phyloP scores from a whole-genome alignment of 2,329 filamentous ascomycete genomes.

The Pleoardoris graminearum region DNA sequence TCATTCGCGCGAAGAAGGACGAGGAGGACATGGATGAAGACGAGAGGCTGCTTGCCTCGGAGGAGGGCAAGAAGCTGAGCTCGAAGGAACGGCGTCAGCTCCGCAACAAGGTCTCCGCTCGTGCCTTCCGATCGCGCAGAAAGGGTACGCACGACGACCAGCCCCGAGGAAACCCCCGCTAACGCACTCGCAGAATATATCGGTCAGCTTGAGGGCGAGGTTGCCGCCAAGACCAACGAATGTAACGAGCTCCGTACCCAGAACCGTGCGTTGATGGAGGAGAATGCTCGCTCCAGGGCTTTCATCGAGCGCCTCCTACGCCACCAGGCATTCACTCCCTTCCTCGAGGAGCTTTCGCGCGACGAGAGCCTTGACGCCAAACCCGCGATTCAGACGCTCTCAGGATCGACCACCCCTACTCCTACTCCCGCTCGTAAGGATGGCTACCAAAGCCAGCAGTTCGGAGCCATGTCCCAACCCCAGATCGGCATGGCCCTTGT shows the following conservation, averaged over 20 bases:
- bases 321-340: conserved; percentile 54
- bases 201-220: conserved; percentile 86
- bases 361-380: conserved; percentile 42
- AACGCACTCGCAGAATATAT: conserved; percentile 81
- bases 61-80: conserved; percentile 98
- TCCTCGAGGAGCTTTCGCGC: conserved; percentile 49
- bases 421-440: conserved; percentile 62
- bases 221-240: conserved; percentile 81
- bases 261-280: conserved; percentile 79
- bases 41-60: conserved; percentile 88
- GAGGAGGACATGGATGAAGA: conserved; percentile 99
- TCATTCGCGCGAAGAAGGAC: conserved; percentile 81
- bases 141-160: conserved; percentile 70
- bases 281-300: conserved; percentile 82
- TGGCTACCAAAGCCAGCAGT: conserved; percentile 57
- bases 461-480: conserved; percentile 52
- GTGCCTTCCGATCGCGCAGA: conserved; percentile 94
- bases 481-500: conserved; percentile 79
- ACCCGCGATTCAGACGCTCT: conserved; percentile 33
- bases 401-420: conserved; percentile 34
- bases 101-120: conserved; percentile 98
- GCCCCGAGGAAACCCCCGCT: conserved; percentile 44
- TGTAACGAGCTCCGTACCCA: conserved; percentile 77
- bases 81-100: conserved; percentile 96
- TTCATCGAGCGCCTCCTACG: conserved; percentile 74